Base-by-base conservation (phyloP, 345 rosid species). In the Aquilaria malaccensis region DNA sequence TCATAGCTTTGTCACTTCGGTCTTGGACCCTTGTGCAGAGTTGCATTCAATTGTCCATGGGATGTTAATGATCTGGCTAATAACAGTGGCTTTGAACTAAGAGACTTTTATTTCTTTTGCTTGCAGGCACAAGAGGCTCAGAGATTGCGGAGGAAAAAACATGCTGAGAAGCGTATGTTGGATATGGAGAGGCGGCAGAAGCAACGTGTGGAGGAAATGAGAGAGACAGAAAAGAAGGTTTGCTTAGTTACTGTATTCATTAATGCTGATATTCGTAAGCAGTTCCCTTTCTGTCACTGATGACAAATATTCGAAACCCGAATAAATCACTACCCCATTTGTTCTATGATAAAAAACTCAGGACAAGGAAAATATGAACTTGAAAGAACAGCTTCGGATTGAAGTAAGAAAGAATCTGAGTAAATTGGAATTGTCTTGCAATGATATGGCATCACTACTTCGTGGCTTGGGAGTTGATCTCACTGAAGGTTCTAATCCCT, bases 141-240 rank as follows among this genome's bases (percentile, higher is more conserved):
- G 67, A 83, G 82, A 63, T 75, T 82, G 76, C 83, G 84, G 56
- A 93, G 78, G 83, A 93, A 76, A 74, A 79, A 33, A 73, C 84
- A 72, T 69, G 81, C 84, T 61, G 94, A 80, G 70, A 80, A 67
- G 70, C 87, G 94, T 60, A 60, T 76, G 63, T 63, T 84, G 64
- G 91, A 89, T 66, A 76, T 93, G 91, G 85, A 89, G 78, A 87
- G 76, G 81, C 76, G 96, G 74, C 89, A 83, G 76, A 87, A 87
- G 72, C 87, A 81, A 80, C 86, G 94, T 4, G 64, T 87, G 72
- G 88, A 89, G 68, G 98, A 93, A 85, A 76, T 89, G 72, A 84
- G 97, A 67, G 91, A 81, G 72, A 72, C 89, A 48, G 88, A 89
- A 69, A 89, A 83, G 88, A 87, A 84, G 97, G 98, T 87, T 45